Evolutionary conservation across 768 basidiomycete species (phyloP).

Genomic region (Pholiota microspora): DNA sequence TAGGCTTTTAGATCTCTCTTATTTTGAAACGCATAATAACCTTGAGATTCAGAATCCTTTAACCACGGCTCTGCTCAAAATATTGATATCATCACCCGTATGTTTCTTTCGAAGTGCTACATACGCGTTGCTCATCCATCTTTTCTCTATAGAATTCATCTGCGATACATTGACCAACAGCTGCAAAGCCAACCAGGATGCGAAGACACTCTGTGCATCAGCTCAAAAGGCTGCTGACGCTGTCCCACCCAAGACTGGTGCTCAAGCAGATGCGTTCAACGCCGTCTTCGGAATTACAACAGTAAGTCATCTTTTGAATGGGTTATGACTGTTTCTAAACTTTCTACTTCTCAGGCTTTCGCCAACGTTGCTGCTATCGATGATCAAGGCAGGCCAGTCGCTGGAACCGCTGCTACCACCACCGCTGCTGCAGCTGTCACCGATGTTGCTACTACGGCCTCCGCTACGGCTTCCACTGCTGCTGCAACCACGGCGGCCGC

Average conservation of each 20-base stretch:
- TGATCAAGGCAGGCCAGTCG: conserved; percentile 34
- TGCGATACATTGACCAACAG: conserved; percentile 51
- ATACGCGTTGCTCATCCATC: not conserved
- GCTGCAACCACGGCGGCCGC: conserved; percentile 19
- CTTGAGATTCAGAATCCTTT: conserved; percentile 32
- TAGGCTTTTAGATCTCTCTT: conserved; percentile 17
- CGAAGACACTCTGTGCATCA: conserved; percentile 44
- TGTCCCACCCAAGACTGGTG: conserved; percentile 42
- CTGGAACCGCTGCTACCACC: conserved; percentile 21
- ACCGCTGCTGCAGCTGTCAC: conserved; percentile 19
- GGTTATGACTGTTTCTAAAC: conserved; percentile 1
- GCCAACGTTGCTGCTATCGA: conserved; percentile 34
- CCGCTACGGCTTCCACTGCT: conserved; percentile 9
- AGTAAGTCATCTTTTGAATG: conserved; percentile 20
- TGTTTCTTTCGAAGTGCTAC: conserved; percentile 4
- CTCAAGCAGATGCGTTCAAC: conserved; percentile 56
- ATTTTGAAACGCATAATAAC: not conserved
- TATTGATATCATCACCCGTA: conserved; percentile 51
- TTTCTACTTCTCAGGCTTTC: conserved; percentile 30
- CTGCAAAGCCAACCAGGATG: conserved; percentile 55
- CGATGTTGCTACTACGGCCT: conserved; percentile 24
- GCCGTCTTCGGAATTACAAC: conserved; percentile 39
- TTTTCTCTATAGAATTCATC: conserved; percentile 36
- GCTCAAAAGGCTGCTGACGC: conserved; percentile 38
- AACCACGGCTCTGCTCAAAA: conserved; percentile 56